Evolutionary conservation across 179 eudicot species (phyloP), one percentile per base, ranked within the genome.

Genomic region (Silene vulgaris): DNA sequence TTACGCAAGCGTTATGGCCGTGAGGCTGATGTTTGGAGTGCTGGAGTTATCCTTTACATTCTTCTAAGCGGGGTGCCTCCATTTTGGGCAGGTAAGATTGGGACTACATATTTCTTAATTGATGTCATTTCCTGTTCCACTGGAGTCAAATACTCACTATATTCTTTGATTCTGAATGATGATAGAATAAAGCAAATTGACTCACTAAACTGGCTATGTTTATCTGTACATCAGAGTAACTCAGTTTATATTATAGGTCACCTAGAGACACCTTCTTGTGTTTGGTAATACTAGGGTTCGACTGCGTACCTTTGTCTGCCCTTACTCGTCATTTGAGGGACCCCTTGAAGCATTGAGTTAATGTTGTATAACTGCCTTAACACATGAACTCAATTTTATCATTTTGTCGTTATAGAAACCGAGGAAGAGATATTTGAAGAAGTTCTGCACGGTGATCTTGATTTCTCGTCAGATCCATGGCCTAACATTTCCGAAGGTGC

Each of bases 11-110:
- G 65, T 14, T 82, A 82, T 76, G 82, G 85, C 72, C 80, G 72
- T 1, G 85, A 82, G 68, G 80, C 82, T 12, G 85, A 82, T 74
- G 80, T 82, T 26, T 82, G 85, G 85, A 82, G 85, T 69, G 85
- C 85, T 13, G 85, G 85, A 56, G 82, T 82, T 6, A 77, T 87
- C 69, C 79, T 87, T 16, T 81, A 87, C 77, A 84, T 87, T 56
- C 82, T 84, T 28, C 77, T 87, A 43, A 73, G 88, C 69, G 90
- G 90, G n/a, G 88, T 87, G 20, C 89, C 89, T 30, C 89, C 89
- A 3, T 86, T 86, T 65, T 86, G 89, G 89, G 89, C 81, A 74
- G 89, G 89, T 86, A 64, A 76, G 80, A 43, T 6, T n/a, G 20
- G 8, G 63, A 19, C 63, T 59, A 62, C 65, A 9, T 23, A 23